Evolutionary conservation across 148 eudicot species (phyloP).

Genomic region (Drosera capensis): DNA sequence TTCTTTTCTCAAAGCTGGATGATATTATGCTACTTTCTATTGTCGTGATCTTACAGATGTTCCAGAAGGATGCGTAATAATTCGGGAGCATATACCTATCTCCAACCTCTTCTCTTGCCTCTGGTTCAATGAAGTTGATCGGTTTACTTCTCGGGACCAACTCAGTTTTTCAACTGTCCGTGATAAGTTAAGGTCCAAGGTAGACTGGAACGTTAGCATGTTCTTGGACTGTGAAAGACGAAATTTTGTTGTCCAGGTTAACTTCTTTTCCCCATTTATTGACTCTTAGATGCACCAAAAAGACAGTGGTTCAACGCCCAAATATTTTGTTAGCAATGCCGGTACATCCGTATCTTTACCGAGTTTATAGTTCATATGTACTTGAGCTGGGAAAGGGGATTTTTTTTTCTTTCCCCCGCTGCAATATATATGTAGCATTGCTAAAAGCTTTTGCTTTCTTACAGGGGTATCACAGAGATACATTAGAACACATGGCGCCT

Average conservation of each 20-base stretch:
- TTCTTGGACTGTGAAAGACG: slow-evolving; percentile 93
- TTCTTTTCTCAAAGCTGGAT: neutral
- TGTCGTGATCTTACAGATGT: slow-evolving; percentile 38
- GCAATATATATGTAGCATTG: neutral
- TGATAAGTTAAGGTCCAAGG: slow-evolving; percentile 57
- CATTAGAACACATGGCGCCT: slow-evolving; percentile 51
- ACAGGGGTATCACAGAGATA: slow-evolving; percentile 80
- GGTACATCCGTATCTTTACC: too few relatives aligned
- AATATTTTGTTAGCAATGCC: neutral
- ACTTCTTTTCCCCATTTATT: neutral
- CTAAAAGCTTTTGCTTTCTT: neutral
- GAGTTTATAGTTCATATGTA: neutral
- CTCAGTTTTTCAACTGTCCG: slow-evolving; percentile 85
- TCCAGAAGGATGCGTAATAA: slow-evolving; percentile 88
- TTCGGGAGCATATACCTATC: slow-evolving; percentile 78
- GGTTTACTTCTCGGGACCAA: slow-evolving; percentile 92
- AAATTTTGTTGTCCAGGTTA: slow-evolving; percentile 87
- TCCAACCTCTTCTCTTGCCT: slow-evolving; percentile 81
- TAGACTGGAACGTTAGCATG: slow-evolving; percentile 71
- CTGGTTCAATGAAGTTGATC: slow-evolving; percentile 96
- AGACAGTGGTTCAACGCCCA: neutral
- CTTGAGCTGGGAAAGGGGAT: neutral
- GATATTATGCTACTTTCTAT: neutral
- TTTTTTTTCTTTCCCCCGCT: too few relatives aligned
- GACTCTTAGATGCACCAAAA: neutral